Evolutionary conservation across 2,329 filamentous ascomycete species (phyloP), one percentile per base, ranked within the genome.

Genomic region (Calonectria pauciramosa): DNA sequence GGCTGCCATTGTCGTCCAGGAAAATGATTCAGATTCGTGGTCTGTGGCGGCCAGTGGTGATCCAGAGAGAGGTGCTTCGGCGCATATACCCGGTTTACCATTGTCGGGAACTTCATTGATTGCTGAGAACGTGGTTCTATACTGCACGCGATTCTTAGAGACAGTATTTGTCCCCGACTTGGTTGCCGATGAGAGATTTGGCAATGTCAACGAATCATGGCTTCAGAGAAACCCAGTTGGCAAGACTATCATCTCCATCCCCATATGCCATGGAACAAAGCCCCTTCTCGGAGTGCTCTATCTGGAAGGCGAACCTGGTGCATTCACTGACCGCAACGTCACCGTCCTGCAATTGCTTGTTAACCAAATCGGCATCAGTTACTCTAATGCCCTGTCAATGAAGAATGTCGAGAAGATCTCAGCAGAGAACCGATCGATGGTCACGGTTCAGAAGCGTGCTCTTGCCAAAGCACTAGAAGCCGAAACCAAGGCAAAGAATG

Each of bases 201-300:
- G 93, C 59, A 95, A 95, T 75, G 93, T 96, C 9, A 91, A 90
- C 60, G 90, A 94, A 28, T 87, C 89, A 0, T 96, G 94, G 91
- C 86, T 94, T 36, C 88, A 91, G 77, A 89, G 89, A 69, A 94
- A 95, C 76, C 93, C 93, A 0, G 86, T 90, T 41, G 94, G 94
- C 79, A 94, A 93, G 81, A 92, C 94, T 4, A 92, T 96, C 74
- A 96, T 96, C 74, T 93, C 93, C n/a, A 91, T 96, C 49, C 94
- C 94, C 0, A 96, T 96, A 71, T 88, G 92, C 60, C 94, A 96
- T 82, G 94, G 93, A 5, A 89, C 91, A 38, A 93, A 94, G 67
- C 90, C 91, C 9, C 88, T 96, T 5, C 88, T 96, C 14, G 94
- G 94, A 1, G 92, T 94, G 20, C 87, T 96, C 20, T 96, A 96